A percentile compares a stretch with the other conserved stretches of the same genome.
These are phyloP conservation scores for Uncinocarpus reesii DNA, from an alignment of 2,329 filamentous ascomycete genomes.

Conservation along the genomic window DNA sequence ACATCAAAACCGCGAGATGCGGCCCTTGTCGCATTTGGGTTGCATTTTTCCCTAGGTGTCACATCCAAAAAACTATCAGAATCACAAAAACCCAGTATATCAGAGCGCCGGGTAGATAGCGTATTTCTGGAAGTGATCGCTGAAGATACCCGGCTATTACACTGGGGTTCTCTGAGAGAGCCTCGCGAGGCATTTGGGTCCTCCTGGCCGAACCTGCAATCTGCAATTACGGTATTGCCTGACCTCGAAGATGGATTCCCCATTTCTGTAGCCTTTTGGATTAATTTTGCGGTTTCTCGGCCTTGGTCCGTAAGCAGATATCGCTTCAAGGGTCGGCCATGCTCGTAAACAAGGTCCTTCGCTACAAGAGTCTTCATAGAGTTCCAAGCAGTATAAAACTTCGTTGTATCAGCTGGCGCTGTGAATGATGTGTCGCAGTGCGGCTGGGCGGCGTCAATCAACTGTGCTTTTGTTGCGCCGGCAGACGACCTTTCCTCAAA, in stretches of 20 bases:
- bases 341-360: conserved; percentile 64
- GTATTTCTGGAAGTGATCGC: neutral
- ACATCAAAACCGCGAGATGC: neutral
- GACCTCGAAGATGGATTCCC: neutral
- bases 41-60: neutral
- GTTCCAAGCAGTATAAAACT: conserved; percentile 70
- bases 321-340: conserved; percentile 55
- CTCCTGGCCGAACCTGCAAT: neutral
- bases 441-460: conserved; percentile 60
- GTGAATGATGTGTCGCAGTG: conserved; percentile 65
- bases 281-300: conserved; percentile 60
- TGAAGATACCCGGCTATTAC: neutral
- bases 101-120: neutral
- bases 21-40: neutral
- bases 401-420: conserved; percentile 54
- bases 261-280: conserved; percentile 26
- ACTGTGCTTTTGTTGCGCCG: conserved; percentile 56
- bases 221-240: neutral
- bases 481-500: conserved; percentile 45
- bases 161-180: neutral
- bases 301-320: conserved; percentile 68
- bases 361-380: conserved; percentile 66
- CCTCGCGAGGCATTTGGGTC: neutral
- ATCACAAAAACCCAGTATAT: neutral
- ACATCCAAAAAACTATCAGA: neutral